These are phyloP conservation scores for Boletus reticuloceps DNA, from an alignment of 768 basidiomycete genomes.

Conservation along the genomic window DNA sequence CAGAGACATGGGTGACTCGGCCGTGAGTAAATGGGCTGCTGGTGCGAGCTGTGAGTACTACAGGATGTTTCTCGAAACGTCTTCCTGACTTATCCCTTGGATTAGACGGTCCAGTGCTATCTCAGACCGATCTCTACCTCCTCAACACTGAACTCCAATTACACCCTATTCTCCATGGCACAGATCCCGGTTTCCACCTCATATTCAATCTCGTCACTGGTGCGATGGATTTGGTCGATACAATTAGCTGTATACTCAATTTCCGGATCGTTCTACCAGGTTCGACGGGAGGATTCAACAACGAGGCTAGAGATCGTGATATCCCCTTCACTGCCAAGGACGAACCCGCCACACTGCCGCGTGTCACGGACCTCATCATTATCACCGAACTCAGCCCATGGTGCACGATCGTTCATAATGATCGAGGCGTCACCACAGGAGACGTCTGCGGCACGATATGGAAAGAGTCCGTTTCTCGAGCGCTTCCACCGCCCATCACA, in stretches of 20 bases:
- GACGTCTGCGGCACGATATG: conserved; percentile 73
- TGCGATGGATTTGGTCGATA: conserved; percentile 23
- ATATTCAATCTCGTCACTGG: conserved; percentile 72
- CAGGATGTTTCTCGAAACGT: neutral
- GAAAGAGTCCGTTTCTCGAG: conserved; percentile 59
- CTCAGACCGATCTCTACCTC: conserved; percentile 79
- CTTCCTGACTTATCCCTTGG: neutral
- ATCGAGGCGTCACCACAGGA: conserved; percentile 68
- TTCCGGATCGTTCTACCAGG: conserved; percentile 34
- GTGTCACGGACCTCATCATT: conserved; percentile 56
- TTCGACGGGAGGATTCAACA: conserved; percentile 60
- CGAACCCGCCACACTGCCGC: conserved; percentile 69
- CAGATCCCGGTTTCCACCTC: conserved; percentile 51
- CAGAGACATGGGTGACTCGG: conserved; percentile 26
- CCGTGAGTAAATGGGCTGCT: conserved; percentile 34
- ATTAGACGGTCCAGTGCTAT: conserved; percentile 74
- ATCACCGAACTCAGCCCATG: conserved; percentile 67
- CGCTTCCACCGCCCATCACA: neutral
- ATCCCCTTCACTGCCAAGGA: conserved; percentile 52
- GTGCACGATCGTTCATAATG: conserved; percentile 74
- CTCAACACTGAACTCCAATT: conserved; percentile 67
- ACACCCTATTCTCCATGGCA: conserved; percentile 66
- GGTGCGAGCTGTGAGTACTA: conserved; percentile 35
- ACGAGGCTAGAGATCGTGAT: conserved; percentile 56
- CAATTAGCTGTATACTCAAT: neutral